phyloP scores from a whole-genome alignment of 108 stramenopile genomes.

The Mayamaea pseudoterrestris region DNA sequence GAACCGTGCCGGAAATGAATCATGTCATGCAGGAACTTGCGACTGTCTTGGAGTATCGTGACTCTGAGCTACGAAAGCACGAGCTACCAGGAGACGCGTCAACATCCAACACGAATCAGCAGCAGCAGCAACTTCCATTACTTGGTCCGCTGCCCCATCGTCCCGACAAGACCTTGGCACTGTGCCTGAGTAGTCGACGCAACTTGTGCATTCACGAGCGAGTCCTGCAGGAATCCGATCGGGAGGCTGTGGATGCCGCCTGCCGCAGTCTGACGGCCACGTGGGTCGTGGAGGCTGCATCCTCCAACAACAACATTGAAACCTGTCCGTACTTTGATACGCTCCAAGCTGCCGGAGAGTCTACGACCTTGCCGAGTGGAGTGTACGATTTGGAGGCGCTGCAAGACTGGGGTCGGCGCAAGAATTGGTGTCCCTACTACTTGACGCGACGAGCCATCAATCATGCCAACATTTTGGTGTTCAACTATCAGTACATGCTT shows the following conservation, averaged over 20 bases:
- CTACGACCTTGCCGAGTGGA: slow-evolving; percentile 82
- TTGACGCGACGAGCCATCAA: slow-evolving; percentile 88
- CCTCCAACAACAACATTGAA: slow-evolving; percentile 51
- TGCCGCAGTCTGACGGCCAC: slow-evolving; percentile 96
- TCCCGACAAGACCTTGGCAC: slow-evolving; percentile 73
- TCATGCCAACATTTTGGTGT: slow-evolving; percentile 95
- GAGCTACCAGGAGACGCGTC: slow-evolving; percentile 20
- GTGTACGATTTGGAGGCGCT: slow-evolving; percentile 93
- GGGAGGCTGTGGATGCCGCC: slow-evolving; percentile 94
- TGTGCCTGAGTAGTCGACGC: slow-evolving; percentile 92
- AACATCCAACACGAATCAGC: slow-evolving; percentile 12
- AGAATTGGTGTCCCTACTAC: slow-evolving; percentile 98
- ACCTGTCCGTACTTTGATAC: slow-evolving; percentile 91
- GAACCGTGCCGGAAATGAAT: slow-evolving; percentile 99
- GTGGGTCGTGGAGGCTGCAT: slow-evolving; percentile 85
- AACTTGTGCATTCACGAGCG: slow-evolving; percentile 98
- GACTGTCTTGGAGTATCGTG: slow-evolving; percentile 81
- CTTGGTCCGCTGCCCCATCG: slow-evolving; percentile 57
- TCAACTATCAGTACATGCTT: slow-evolving; percentile 99
- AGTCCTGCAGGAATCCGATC: slow-evolving; percentile 89
- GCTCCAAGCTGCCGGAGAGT: slow-evolving; percentile 80
- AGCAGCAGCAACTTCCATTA: no score
- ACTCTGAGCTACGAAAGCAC: slow-evolving; percentile 16
- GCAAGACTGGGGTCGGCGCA: slow-evolving; percentile 78
- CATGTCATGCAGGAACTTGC: slow-evolving; percentile 96